These are phyloP conservation scores for Sporothrix protearum DNA, from an alignment of 2,329 filamentous ascomycete species.

Conservation along the genomic window DNA sequence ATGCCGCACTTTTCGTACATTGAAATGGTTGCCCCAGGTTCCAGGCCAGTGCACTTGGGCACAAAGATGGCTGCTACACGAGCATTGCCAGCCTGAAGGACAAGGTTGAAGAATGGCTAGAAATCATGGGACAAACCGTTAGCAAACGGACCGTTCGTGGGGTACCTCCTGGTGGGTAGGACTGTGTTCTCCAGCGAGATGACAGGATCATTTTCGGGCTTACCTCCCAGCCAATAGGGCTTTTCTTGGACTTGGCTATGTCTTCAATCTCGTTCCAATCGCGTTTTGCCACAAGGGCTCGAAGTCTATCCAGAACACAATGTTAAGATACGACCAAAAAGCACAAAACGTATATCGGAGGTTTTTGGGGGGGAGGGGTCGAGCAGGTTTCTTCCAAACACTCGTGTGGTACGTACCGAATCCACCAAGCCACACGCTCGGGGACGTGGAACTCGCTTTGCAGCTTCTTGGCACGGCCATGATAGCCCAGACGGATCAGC, in stretches of 20 bases:
- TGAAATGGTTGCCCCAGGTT: conserved; percentile 66
- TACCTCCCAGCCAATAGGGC: conserved; percentile 94
- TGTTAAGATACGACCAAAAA: background rate
- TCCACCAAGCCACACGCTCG: conserved; percentile 89
- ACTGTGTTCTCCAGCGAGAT: conserved; percentile 15
- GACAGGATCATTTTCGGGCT: conserved; percentile 35
- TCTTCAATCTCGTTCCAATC: conserved; percentile 94
- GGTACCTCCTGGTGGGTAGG: no score
- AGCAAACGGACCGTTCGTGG: background rate
- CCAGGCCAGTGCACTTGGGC: conserved; percentile 74
- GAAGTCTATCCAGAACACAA: conserved; percentile 52
- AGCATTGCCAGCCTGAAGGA: conserved; percentile 83
- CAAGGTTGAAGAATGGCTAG: conserved; percentile 86
- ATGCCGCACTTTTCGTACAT: conserved; percentile 98
- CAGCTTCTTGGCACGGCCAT: conserved; percentile 80
- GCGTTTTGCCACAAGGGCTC: conserved; percentile 82
- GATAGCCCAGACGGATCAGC: conserved; percentile 75
- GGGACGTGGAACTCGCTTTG: conserved; percentile 89
- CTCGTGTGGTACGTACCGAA: conserved; percentile 43
- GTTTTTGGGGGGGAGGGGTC: background rate
- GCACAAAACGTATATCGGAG: background rate
- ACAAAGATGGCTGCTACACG: conserved; percentile 80
- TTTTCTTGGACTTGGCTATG: conserved; percentile 71
- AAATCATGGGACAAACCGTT: background rate
- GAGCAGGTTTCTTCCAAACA: background rate